Conservation (phyloP, 768 basidiomycete genomes). For the Lactarius sp. region DNA sequence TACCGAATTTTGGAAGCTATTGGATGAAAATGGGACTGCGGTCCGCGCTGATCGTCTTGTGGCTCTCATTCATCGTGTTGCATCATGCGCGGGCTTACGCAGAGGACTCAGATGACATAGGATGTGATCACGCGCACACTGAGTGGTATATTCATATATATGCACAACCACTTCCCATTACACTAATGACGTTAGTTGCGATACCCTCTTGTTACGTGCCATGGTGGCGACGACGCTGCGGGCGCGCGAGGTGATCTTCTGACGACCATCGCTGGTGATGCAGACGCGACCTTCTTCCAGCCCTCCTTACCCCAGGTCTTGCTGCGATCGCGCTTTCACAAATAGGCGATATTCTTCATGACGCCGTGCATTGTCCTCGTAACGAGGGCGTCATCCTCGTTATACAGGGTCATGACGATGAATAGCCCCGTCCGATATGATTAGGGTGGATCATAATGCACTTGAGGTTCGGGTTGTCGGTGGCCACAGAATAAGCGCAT, state of each 20-base stretch:
- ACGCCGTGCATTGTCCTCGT: slow-evolving; percentile 93
- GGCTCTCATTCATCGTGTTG: too few relatives aligned
- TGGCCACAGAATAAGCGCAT: slow-evolving; percentile 94
- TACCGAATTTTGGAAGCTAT: too few relatives aligned
- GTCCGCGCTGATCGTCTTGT: too few relatives aligned
- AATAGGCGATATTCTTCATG: slow-evolving; percentile 36
- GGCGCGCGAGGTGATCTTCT: slow-evolving; percentile 83
- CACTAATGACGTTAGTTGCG: slow-evolving; percentile 81
- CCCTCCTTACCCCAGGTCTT: too few relatives aligned
- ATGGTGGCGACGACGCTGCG: slow-evolving; percentile 86
- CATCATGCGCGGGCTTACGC: too few relatives aligned
- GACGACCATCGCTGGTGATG: too few relatives aligned
- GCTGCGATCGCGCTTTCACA: too few relatives aligned
- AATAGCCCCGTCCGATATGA: slow-evolving; percentile 83
- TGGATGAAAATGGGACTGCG: too few relatives aligned
- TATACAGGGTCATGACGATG: slow-evolving; percentile 98
- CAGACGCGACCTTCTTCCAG: too few relatives aligned
- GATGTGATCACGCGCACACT: slow-evolving; percentile 47
- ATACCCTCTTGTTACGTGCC: slow-evolving; percentile 93
- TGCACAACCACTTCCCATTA: slow-evolving; percentile 79
- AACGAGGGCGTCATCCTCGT: slow-evolving; percentile 88
- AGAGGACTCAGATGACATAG: neutral
- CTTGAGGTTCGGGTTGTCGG: slow-evolving; percentile 90
- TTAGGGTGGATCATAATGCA: slow-evolving; percentile 34
- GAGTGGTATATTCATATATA: slow-evolving; percentile 83